These are phyloP conservation scores for Fusarium albosuccineum DNA, from an alignment of 2,329 filamentous ascomycete species.

Conservation along the genomic window DNA sequence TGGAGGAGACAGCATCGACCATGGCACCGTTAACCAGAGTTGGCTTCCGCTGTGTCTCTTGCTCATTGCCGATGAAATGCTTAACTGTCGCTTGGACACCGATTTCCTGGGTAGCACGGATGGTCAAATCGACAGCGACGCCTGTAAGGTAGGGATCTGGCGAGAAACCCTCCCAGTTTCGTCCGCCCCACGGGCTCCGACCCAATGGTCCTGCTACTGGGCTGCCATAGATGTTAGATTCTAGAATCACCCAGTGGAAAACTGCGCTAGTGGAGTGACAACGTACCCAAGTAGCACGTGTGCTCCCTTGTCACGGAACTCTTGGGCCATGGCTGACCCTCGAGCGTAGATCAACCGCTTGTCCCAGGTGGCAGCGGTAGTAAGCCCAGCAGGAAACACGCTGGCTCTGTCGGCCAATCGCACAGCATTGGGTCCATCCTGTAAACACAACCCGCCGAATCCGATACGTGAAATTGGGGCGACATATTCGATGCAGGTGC, in stretches of 20 bases:
- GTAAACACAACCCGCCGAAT: slow-evolving; percentile 54
- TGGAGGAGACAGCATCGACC: slow-evolving; percentile 65
- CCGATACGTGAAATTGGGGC: slow-evolving; percentile 51
- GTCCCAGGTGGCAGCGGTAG: slow-evolving; percentile 75
- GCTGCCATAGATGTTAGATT: slow-evolving; percentile 47
- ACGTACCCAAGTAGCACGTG: slow-evolving; percentile 75
- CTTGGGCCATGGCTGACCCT: slow-evolving; percentile 79
- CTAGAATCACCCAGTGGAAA: too few relatives aligned
- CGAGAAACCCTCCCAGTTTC: slow-evolving; percentile 73
- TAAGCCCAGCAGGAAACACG: slow-evolving; percentile 66
- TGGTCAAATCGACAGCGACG: slow-evolving; percentile 68
- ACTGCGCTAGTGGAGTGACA: not conserved
- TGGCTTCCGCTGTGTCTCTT: slow-evolving; percentile 79
- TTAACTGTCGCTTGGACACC: slow-evolving; percentile 59
- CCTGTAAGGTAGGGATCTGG: slow-evolving; percentile 80
- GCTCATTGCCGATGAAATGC: slow-evolving; percentile 80
- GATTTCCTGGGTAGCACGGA: slow-evolving; percentile 65
- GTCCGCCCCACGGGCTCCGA: slow-evolving; percentile 52
- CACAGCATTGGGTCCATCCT: slow-evolving; percentile 44
- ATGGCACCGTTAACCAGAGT: slow-evolving; percentile 56
- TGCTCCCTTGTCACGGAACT: slow-evolving; percentile 82
- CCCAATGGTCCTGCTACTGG: slow-evolving; percentile 65
- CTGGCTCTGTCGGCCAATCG: slow-evolving; percentile 51
- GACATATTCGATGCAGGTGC: slow-evolving; percentile 40
- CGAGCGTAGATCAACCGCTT: slow-evolving; percentile 75